Percentiles rank a stretch among this genome's conserved stretches.
phyloP scores from a whole-genome alignment of 2,329 filamentous ascomycete species.

The Penicillium sp. region DNA sequence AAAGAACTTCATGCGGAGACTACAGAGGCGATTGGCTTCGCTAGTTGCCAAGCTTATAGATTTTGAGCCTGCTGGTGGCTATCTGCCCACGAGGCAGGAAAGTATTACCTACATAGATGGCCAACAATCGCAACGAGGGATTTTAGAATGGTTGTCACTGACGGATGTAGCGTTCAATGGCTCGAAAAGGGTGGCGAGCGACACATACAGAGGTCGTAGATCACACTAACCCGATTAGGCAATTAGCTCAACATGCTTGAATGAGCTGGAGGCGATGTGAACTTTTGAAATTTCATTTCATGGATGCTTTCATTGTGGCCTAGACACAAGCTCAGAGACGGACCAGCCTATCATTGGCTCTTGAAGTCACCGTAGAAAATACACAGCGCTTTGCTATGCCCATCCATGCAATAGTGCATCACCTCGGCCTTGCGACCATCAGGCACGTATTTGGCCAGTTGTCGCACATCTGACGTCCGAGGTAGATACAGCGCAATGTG shows the following conservation, averaged over 20 bases:
- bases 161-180: not conserved
- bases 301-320: not conserved
- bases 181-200: slow-evolving; percentile 5
- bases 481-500: slow-evolving; percentile 78
- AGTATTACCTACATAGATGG: not conserved
- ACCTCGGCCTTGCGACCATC: slow-evolving; percentile 65
- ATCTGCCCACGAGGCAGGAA: not conserved
- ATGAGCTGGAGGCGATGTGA: not conserved
- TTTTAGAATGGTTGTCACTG: not conserved
- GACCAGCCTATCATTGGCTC: slow-evolving; percentile 26
- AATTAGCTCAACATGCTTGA: slow-evolving; percentile 22
- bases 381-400: slow-evolving; percentile 77
- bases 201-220: slow-evolving; percentile 2
- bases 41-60: slow-evolving; percentile 38
- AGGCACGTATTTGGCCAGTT: slow-evolving; percentile 63
- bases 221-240: slow-evolving; percentile 29
- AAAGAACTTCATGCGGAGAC: slow-evolving; percentile 34
- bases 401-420: slow-evolving; percentile 88
- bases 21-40: slow-evolving; percentile 37
- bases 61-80: slow-evolving; percentile 27
- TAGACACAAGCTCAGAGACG: not conserved
- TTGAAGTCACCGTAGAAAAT: slow-evolving; percentile 59
- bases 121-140: not conserved
- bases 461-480: slow-evolving; percentile 77
- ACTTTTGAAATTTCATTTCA: not conserved